Percentiles rank a stretch among this genome's conserved stretches.
phyloP scores from a whole-genome alignment of 352 stramenopile genomes.

The Pythium rishiriense region DNA sequence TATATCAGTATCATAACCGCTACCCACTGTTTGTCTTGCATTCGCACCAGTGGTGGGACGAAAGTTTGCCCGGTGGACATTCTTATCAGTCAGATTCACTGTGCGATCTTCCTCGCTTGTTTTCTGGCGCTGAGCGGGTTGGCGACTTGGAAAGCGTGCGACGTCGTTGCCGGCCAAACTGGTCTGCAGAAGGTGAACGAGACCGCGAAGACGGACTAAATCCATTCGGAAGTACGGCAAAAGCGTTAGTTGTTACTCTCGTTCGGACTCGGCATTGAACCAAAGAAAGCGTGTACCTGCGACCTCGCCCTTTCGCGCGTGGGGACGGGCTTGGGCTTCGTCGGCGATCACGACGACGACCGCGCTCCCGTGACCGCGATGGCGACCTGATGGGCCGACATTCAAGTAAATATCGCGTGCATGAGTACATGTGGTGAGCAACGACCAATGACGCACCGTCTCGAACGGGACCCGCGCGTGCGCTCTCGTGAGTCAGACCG shows the following conservation, averaged over 20 bases:
- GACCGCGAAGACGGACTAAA: not conserved
- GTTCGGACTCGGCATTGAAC: too few relatives aligned
- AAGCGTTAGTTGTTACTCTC: too few relatives aligned
- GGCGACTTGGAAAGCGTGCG: conserved; percentile 15
- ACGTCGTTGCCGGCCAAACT: conserved; percentile 19
- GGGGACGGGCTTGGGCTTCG: not conserved
- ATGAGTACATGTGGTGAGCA: too few relatives aligned
- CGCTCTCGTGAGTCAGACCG: conserved; percentile 21
- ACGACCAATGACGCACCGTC: conserved; percentile 1
- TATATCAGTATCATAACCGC: conserved; percentile 16
- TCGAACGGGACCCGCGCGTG: not conserved
- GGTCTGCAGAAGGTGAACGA: conserved; percentile 17
- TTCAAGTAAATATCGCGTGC: too few relatives aligned
- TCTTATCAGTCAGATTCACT: conserved; percentile 3
- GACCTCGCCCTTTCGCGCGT: not conserved
- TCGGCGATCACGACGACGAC: conserved; percentile 3
- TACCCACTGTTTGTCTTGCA: not conserved
- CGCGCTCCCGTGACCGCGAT: conserved; percentile 8
- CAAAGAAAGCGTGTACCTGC: not conserved
- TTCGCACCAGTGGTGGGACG: too few relatives aligned
- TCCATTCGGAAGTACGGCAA: not conserved
- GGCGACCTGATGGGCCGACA: conserved; percentile 1
- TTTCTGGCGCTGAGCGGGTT: not conserved
- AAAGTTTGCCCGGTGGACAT: not conserved
- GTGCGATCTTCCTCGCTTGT: conserved; percentile 2